These are phyloP conservation scores for Claviceps citrina DNA, from an alignment of 2,329 filamentous ascomycete genomes.

Conservation along the genomic window DNA sequence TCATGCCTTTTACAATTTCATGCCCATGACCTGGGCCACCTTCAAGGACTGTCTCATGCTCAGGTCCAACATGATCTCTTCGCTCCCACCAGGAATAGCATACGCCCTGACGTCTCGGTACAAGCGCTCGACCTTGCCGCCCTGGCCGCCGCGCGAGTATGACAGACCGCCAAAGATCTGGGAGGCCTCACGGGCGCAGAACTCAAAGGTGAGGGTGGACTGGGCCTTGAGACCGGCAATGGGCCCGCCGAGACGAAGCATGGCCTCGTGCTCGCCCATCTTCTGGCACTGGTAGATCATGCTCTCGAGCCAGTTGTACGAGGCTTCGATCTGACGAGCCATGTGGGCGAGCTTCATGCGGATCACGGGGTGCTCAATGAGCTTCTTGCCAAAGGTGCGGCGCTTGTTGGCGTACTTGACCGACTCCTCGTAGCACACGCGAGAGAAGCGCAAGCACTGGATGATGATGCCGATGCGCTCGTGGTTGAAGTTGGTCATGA, in stretches of 20 bases:
- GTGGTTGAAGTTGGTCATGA: constrained; percentile 99
- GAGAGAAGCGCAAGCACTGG: constrained; percentile 86
- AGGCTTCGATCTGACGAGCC: constrained; percentile 93
- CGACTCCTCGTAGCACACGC: constrained; percentile 92
- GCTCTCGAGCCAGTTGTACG: constrained; percentile 94
- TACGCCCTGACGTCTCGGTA: constrained; percentile 94
- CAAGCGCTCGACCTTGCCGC: constrained; percentile 83
- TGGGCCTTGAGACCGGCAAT: constrained; percentile 93
- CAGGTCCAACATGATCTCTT: constrained; percentile 97
- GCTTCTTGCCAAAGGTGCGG: constrained; percentile 86
- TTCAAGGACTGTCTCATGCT: constrained; percentile 81
- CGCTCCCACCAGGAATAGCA: constrained; percentile 84
- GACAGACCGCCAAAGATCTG: constrained; percentile 95
- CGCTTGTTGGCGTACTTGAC: constrained; percentile 97
- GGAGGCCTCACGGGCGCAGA: constrained; percentile 87
- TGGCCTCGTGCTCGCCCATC: constrained; percentile 90
- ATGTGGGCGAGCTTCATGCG: constrained; percentile 96
- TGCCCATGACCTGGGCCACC: constrained; percentile 80
- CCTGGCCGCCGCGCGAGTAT: constrained; percentile 86
- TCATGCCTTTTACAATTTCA: constrained; percentile 80
- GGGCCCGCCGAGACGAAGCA: constrained; percentile 85
- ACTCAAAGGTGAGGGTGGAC: constrained; percentile 86
- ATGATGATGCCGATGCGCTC: constrained; percentile 98
- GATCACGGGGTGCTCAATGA: constrained; percentile 94
- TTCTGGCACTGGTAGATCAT: constrained; percentile 82